Base-by-base conservation (phyloP, 352 stramenopile genomes). In the Achlya hypogyna region DNA sequence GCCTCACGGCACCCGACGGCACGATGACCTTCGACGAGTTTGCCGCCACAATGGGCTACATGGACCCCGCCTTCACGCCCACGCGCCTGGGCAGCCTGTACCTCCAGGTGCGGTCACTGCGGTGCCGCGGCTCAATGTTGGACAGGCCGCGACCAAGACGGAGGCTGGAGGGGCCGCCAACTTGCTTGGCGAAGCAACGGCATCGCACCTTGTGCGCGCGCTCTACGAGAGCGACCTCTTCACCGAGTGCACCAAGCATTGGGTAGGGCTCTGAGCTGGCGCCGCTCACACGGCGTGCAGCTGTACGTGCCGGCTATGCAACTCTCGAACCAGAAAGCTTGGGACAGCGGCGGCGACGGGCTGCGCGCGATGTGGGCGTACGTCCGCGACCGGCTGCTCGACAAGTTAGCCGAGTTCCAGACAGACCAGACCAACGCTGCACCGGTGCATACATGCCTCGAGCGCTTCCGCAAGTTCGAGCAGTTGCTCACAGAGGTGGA, bases 171-270 rank as follows among this genome's bases (percentile, higher is more conserved):
- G 8, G 6, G 51, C 18, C 2, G 51, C 60, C 40, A 67, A 53
- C 18, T 18, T 18, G 1, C 23, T 54, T 5, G 60, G 60, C 22
- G 60, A 67, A 28, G 60, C 60, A 5, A 29, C 60, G 9, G 34
- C 29, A 10, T 8, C 6, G 5, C 28, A 32, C 60, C 23, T 67
- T 16, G 28, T 67, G n/a, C 23, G 47, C 40, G 28, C n/a, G 29
- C 22, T 67, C 23, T 67, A 67, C 42, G n/a, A 3, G 6, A 67
- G 60, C 60, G 60, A 67, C 9, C 27, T 42, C 25, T 67, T 67
- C 32, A 22, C 42, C 20, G 60, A 67, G 35, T 31, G 42, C 47
- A 67, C 56, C 35, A 67, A 58, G 51, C 38, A 49, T 25, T 67
- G 60, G 60, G 60, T 67, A 29, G 22, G 45, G 9, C 5, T 53